Percentiles rank a stretch among this genome's conserved stretches.
Conservation (phyloP, 2,329 filamentous ascomycete species). For the Lachnellula occidentalis region DNA sequence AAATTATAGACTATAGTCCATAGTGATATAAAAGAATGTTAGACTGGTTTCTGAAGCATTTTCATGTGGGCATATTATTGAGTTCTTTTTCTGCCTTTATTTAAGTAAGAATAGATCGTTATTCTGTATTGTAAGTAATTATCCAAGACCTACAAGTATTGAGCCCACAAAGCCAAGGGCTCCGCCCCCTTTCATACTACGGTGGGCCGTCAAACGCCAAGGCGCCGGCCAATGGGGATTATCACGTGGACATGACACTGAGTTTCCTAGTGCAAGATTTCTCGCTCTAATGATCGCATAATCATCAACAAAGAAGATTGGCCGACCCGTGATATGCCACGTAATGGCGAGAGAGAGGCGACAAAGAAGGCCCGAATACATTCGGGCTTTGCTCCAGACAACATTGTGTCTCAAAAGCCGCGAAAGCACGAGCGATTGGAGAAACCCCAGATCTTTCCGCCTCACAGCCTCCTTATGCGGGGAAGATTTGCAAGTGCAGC, state of each 20-base stretch:
- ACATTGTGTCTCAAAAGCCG: not conserved
- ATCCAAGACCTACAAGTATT: too few species aligned
- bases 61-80: too few species aligned
- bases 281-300: constrained; percentile 1
- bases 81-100: too few species aligned
- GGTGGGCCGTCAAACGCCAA: not conserved
- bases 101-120: too few species aligned
- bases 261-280: not conserved
- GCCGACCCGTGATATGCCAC: constrained; percentile 24
- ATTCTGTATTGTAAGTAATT: too few species aligned
- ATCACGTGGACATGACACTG: not conserved
- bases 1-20: too few species aligned
- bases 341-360: not conserved
- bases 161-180: too few species aligned
- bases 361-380: not conserved
- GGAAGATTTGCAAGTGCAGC: not conserved
- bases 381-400: not conserved
- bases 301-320: not conserved
- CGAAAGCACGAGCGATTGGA: not conserved
- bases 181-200: too few species aligned
- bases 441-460: not conserved
- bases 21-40: too few species aligned
- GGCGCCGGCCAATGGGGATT: too few species aligned
- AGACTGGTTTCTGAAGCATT: too few species aligned
- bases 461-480: not conserved